phyloP scores from a whole-genome alignment of 345 rosid genomes.

The Citrus reticulata region DNA sequence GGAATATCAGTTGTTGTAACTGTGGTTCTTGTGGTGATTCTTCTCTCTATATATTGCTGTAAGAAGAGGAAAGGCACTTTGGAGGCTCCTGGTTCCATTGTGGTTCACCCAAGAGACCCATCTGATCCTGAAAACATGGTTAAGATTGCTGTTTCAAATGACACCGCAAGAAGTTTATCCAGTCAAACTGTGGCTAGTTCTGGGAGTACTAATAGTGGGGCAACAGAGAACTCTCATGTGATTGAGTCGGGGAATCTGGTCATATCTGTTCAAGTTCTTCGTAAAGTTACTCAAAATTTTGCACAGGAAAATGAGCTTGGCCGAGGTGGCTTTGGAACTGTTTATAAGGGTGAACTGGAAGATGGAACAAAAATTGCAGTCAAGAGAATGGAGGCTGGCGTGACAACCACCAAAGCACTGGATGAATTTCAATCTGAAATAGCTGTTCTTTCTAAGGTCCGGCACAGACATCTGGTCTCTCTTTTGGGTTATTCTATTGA shows the following conservation, averaged over 20 bases:
- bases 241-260: conserved; percentile 35
- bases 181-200: conserved; percentile 28
- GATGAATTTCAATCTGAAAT: conserved; percentile 51
- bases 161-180: conserved; percentile 24
- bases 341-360: conserved; percentile 51
- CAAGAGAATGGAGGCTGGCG: conserved; percentile 51
- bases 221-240: conserved; percentile 27
- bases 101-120: conserved; percentile 38
- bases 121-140: conserved; percentile 25
- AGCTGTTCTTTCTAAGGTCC: conserved; percentile 42
- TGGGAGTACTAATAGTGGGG: conserved; percentile 31
- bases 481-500: conserved; percentile 41
- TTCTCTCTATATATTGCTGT: conserved; percentile 22
- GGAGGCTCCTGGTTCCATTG: conserved; percentile 21
- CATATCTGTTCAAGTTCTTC: conserved; percentile 46
- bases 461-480: conserved; percentile 49
- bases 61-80: conserved; percentile 25
- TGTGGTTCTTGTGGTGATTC: conserved; percentile 14
- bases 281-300: conserved; percentile 43
- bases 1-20: conserved; percentile 17
- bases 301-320: conserved; percentile 43
- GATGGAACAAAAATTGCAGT: conserved; percentile 54
- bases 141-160: conserved; percentile 27
- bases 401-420: conserved; percentile 29
- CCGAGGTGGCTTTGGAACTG: conserved; percentile 49